Evolutionary conservation across 2,329 filamentous ascomycete genomes (phyloP), one percentile per base, ranked within the genome.

Genomic region (Aspergillus sclerotialis): DNA sequence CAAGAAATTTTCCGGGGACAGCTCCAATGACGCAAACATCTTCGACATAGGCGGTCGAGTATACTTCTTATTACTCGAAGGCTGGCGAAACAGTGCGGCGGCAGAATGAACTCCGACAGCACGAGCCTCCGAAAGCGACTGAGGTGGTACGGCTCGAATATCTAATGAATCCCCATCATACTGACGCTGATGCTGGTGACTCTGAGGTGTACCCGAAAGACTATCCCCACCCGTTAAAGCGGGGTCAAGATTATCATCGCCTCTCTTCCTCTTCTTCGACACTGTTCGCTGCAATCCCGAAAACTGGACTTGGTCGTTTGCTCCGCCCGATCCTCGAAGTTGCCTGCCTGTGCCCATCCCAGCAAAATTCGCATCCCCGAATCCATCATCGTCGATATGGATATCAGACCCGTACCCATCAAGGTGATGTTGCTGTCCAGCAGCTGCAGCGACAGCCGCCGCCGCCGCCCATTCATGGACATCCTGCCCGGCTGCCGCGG

Each of bases 31-130:
- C 17, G 69, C 56, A 44, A 75, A 76, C 24, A 78, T 59, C 39
- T 73, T 75, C 26, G 71, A 73, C 62, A 76, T 75, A 4, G 73
- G 70, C 13, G 73, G 73, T 1, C 73, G 68, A 1, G 72, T 76
- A 45, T 73, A 69, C 45, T 76, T 76, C 50, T 73, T 73, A 32
- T 67, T 65, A 21, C 61, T 61, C 3, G 65, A 68, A 4, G 65
- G 63, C 28, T 67, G 63, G 9, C 72, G 64, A 43, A 75, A 76
- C 7, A 75, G 57, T 3, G 72, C 70, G 1, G 69, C 69, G 1
- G 72, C 66, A n/a, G 65, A 72, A 52, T 74, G 70, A 4, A 74
- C 61, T 30, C 69, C 72, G 24, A 65, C 64, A 14, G 69, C 61
- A 19, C 68, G 68, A 29, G 68, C 64, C 40, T 71, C 65, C 2